Evolutionary conservation across 2,329 filamentous ascomycete species (phyloP).

Genomic region (Trichoderma simmonsii): DNA sequence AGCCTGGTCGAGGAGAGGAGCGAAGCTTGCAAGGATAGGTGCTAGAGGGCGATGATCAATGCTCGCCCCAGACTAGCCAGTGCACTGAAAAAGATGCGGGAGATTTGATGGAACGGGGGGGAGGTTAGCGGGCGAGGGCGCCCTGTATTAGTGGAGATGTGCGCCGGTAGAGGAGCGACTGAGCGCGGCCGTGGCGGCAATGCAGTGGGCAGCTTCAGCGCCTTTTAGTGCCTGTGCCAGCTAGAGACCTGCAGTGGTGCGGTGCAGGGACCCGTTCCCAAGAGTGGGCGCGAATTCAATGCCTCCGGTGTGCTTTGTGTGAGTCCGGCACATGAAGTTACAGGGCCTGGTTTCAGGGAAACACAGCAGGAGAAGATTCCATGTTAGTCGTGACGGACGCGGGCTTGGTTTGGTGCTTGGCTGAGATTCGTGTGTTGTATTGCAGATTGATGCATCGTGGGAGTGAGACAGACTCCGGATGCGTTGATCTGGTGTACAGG

Average conservation of each 20-base stretch:
- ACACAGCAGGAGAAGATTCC: not conserved
- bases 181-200: conserved; percentile 9
- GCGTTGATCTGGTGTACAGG: not conserved
- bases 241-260: conserved; percentile 2
- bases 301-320: not conserved
- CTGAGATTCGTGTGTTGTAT: not conserved
- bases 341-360: conserved; percentile 15
- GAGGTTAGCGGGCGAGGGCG: conserved; percentile 7
- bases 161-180: conserved; percentile 1
- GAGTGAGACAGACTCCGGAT: not conserved
- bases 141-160: conserved; percentile 12
- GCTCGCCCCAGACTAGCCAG: conserved; percentile 16
- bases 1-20: not conserved
- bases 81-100: conserved; percentile 9
- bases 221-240: not conserved
- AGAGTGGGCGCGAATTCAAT: conserved; percentile 4
- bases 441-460: not conserved
- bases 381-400: not conserved
- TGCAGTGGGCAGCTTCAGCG: conserved; percentile 6
- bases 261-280: conserved; percentile 15
- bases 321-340: not conserved
- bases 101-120: conserved; percentile 17
- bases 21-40: conserved; percentile 6
- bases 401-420: not conserved
- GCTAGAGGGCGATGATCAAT: conserved; percentile 14